Base-by-base conservation (phyloP, 1,284 basidiomycete species). In the Ceratobasidium papillatum region DNA sequence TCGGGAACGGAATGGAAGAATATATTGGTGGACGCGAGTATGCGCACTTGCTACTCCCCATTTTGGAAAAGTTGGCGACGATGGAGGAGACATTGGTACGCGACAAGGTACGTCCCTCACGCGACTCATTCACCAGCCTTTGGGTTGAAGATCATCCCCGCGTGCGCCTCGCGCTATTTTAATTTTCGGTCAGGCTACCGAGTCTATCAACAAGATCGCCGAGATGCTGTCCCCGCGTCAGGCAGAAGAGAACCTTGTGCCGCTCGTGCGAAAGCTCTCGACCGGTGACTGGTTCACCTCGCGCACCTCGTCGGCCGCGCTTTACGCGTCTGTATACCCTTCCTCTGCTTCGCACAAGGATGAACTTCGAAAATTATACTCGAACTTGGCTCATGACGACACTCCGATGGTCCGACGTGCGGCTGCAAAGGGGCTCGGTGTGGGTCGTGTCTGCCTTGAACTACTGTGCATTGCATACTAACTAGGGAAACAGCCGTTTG, bases 251-350 rank as follows among this genome's bases (percentile, higher is more conserved):
- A 89, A 90, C 82, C 98, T 97, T 84, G 90, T 99, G 73, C 98
- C 98, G 69, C 87, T 99, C 64, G 83, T 99, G 76, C 93, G 92
- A 81, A 91, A 96, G 75, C 88, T 99, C 49, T 92, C 95, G 0
- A 89, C 89, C 76, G 98, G 96, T 75, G 98, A 99, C 84, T 99
- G 98, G 98, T 99, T 99, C 85, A 99, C 98, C n/a, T 97, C 96
- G 41, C 89, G 97, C 77, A 98, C 96, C 54, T 98, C 97, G 52
- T 94, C 98, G 56, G 96, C 96, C 75, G 94, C 96, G 2, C 88
- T 99, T 38, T 99, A 96, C 81, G 90, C 95, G 11, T 91, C 96
- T n/a, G 94, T 95, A 30, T 99, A 99, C 82, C 85, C 90, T 41
- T 93, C 94, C 14, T 87, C 91, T 0, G 82, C 90, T 19, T 80